Conservation (phyloP, 345 rosid species). For the Populus tremula region DNA sequence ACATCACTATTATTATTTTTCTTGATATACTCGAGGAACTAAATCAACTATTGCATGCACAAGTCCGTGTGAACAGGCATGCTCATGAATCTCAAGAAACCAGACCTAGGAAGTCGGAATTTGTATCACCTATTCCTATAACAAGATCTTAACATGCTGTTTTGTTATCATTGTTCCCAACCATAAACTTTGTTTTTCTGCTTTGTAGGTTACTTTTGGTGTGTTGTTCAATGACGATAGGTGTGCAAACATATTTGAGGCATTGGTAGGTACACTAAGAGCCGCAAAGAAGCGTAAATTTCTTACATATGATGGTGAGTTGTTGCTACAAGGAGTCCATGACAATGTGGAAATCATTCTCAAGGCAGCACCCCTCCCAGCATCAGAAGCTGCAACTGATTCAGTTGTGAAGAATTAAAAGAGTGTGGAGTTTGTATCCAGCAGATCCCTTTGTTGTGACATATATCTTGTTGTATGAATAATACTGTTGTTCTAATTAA, state of each 20-base stretch:
- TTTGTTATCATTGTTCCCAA: background rate
- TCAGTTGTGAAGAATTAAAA: background rate
- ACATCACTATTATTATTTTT: too few species aligned
- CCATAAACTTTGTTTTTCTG: background rate
- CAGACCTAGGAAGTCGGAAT: too few species aligned
- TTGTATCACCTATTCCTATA: background rate
- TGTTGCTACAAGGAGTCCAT: slow-evolving; percentile 91
- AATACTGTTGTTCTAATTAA: background rate
- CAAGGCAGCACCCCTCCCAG: slow-evolving; percentile 45
- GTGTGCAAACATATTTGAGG: slow-evolving; percentile 95
- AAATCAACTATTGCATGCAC: too few species aligned
- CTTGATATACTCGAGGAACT: too few species aligned
- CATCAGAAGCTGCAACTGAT: slow-evolving; percentile 1
- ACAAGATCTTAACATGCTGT: background rate
- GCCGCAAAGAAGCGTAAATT: slow-evolving; percentile 90
- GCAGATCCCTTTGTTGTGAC: background rate
- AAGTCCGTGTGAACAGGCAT: too few species aligned
- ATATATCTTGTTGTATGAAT: background rate
- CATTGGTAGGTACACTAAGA: slow-evolving; percentile 85
- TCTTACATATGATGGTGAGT: slow-evolving; percentile 67
- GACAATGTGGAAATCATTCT: slow-evolving; percentile 79
- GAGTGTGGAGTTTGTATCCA: background rate
- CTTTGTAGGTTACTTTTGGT: slow-evolving; percentile 77
- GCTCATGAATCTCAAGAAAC: too few species aligned
- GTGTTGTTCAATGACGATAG: slow-evolving; percentile 78